A percentile compares a stretch with the other conserved stretches of the same genome.
These are phyloP conservation scores for Acephala macrosclerotiorum DNA, from an alignment of 2,329 filamentous ascomycete species.

Conservation along the genomic window DNA sequence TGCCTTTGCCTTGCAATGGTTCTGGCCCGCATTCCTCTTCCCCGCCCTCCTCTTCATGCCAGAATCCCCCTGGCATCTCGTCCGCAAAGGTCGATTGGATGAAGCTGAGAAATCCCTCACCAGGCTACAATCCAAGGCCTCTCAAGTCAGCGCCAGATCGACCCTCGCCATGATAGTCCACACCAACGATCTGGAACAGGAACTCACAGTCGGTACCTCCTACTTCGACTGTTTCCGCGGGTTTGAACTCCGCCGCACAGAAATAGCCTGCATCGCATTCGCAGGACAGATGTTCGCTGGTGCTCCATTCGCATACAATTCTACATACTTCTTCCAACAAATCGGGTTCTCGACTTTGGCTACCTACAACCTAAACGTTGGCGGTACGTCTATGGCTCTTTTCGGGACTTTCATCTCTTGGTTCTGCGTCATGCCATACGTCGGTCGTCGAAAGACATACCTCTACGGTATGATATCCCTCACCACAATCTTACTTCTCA, in stretches of 20 bases:
- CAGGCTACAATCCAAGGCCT: constrained; percentile 45
- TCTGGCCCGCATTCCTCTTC: constrained; percentile 54
- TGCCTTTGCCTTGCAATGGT: constrained; percentile 53
- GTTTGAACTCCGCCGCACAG: constrained; percentile 52
- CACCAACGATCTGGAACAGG: constrained; percentile 60
- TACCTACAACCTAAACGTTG: constrained; percentile 61
- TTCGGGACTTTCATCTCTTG: constrained; percentile 57
- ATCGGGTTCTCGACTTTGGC: constrained; percentile 56
- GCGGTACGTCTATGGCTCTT: constrained; percentile 53
- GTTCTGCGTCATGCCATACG: constrained; percentile 51
- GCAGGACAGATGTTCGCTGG: constrained; percentile 13
- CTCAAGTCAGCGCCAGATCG: constrained; percentile 45
- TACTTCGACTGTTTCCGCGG: constrained; percentile 58
- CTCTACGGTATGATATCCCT: constrained; percentile 54
- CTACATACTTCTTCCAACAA: constrained; percentile 65
- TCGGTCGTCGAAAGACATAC: constrained; percentile 58
- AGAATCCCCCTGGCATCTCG: constrained; percentile 57
- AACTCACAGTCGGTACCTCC: constrained; percentile 48
- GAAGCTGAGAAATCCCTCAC: constrained; percentile 52
- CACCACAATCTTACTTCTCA: constrained; percentile 54
- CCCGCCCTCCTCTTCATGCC: constrained; percentile 52
- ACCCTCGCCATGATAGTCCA: constrained; percentile 61
- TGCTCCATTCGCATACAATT: constrained; percentile 68
- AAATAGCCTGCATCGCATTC: constrained; percentile 55
- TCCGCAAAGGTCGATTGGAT: constrained; percentile 50